A percentile compares a stretch with the other conserved stretches of the same genome.
Conservation (phyloP, 306 rosid genomes). For the Adenanthera pavonina region DNA sequence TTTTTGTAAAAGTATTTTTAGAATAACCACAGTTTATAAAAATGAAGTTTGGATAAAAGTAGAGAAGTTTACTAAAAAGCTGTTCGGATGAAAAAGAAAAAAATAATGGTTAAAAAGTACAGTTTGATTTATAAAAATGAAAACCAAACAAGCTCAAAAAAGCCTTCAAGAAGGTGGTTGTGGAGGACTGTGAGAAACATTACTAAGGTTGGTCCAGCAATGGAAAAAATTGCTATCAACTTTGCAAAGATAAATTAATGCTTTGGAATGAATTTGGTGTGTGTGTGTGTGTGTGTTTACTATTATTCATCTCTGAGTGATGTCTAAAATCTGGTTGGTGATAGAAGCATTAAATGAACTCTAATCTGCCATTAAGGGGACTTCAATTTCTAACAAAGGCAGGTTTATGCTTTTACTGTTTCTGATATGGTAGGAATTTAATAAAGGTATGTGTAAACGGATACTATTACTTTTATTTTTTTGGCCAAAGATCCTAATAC, state of each 20-base stretch:
- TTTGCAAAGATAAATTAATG: constrained; percentile 19
- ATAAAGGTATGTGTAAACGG: too few relatives aligned
- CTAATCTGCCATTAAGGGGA: not conserved
- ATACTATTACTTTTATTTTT: too few relatives aligned
- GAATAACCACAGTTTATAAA: too few relatives aligned
- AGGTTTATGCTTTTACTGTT: not conserved
- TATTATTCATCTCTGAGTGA: not conserved
- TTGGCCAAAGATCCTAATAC: too few relatives aligned
- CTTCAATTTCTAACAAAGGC: not conserved
- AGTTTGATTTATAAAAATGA: too few relatives aligned
- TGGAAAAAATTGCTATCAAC: constrained; percentile 20
- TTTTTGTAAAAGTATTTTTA: too few relatives aligned
- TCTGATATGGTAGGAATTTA: too few relatives aligned
- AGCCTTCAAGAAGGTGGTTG: constrained; percentile 7
- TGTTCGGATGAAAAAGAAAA: too few relatives aligned
- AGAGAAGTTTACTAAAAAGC: too few relatives aligned
- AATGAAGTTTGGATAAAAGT: too few relatives aligned
- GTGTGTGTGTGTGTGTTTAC: not conserved
- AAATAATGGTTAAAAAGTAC: too few relatives aligned
- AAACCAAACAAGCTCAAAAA: too few relatives aligned
- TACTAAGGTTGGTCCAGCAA: not conserved
- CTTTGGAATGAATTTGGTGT: not conserved
- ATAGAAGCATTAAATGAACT: constrained; percentile 26
- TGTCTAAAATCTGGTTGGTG: not conserved
- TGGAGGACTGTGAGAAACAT: constrained; percentile 33